Evolutionary conservation across 148 eudicot genomes (phyloP).

Genomic region (Diospyros lotus): DNA sequence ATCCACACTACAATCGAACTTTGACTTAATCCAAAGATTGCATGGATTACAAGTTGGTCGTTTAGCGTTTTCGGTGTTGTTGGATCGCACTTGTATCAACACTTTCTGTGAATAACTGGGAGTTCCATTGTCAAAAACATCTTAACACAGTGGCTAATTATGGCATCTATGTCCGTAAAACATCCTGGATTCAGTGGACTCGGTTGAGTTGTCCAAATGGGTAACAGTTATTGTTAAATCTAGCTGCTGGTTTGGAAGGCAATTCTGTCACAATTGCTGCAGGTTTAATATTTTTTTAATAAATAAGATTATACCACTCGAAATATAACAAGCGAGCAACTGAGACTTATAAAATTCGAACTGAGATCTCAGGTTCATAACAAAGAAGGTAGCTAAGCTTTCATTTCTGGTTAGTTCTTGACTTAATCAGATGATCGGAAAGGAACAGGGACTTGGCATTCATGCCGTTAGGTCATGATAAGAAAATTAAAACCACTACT

Average conservation of each 20-base stretch:
- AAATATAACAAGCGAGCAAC: too few relatives aligned
- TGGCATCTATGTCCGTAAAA: neutral
- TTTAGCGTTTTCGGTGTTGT: neutral
- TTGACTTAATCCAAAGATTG: neutral
- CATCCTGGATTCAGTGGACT: neutral
- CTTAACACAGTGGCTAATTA: neutral
- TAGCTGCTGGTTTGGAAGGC: neutral
- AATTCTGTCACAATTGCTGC: neutral
- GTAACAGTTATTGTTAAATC: constrained; percentile 8
- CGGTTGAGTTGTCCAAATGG: neutral
- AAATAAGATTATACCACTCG: too few relatives aligned
- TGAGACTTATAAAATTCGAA: too few relatives aligned
- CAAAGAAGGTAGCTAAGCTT: constrained; percentile 13
- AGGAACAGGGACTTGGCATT: neutral
- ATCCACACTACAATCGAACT: neutral
- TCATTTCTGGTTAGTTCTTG: constrained; percentile 17
- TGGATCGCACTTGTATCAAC: too few relatives aligned
- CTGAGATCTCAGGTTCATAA: too few relatives aligned
- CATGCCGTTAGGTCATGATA: constrained; percentile 25
- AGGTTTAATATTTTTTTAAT: too few relatives aligned
- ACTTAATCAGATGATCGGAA: constrained; percentile 13
- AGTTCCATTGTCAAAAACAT: neutral
- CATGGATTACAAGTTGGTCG: constrained; percentile 9
- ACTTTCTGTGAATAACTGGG: neutral
- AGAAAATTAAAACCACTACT: neutral